Conservation (phyloP, 192 early-diverging fungal species). For the Rhizoclosmatium sp. region DNA sequence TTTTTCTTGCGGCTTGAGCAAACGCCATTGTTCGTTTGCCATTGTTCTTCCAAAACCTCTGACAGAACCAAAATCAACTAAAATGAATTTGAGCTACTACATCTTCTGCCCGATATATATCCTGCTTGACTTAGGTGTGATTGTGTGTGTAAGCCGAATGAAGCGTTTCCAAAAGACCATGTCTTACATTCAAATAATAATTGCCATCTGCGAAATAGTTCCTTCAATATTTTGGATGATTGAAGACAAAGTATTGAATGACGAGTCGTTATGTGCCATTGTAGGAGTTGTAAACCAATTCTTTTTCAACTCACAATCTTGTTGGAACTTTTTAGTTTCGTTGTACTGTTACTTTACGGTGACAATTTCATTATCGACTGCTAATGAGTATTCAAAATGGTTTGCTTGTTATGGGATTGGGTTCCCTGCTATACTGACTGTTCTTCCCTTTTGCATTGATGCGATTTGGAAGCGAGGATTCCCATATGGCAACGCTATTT, state of each 20-base stretch:
- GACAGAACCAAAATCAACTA: no score
- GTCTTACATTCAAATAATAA: not conserved
- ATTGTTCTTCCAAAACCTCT: no score
- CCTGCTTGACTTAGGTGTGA: not conserved
- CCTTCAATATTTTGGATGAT: not conserved
- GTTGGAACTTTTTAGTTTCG: slow-evolving; percentile 13
- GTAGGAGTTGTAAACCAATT: slow-evolving; percentile 20
- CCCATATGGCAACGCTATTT: slow-evolving; percentile 16
- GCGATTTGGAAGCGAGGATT: not conserved
- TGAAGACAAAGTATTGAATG: not conserved
- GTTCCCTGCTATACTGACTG: not conserved
- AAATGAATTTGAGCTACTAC: not conserved
- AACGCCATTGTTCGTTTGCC: no score
- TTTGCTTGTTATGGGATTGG: slow-evolving; percentile 13
- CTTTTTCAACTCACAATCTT: not conserved
- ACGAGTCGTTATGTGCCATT: not conserved
- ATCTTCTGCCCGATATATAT: slow-evolving; percentile 7
- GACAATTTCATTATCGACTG: not conserved
- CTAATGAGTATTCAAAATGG: not conserved
- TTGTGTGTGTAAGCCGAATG: not conserved
- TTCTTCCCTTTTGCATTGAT: not conserved
- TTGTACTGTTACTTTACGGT: slow-evolving; percentile 19
- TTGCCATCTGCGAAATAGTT: slow-evolving; percentile 1
- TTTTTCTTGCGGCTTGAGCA: no score
- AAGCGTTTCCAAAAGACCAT: slow-evolving; percentile 11